Evolutionary conservation across 179 eudicot genomes (phyloP), one percentile per base, ranked within the genome.

Genomic region (Sideroxylon spinosum): DNA sequence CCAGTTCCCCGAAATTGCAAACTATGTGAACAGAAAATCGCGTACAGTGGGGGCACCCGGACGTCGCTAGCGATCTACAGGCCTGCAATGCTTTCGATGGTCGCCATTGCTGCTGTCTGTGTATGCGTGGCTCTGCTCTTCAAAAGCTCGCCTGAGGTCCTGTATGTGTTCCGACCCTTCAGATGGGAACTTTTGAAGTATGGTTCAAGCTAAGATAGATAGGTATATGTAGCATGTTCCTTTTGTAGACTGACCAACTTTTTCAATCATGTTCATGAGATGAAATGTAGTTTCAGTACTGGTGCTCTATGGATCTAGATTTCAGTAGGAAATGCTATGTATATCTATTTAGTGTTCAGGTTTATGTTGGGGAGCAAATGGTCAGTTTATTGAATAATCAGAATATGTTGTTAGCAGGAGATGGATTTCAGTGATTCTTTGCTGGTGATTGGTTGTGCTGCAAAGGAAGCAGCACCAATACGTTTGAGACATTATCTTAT

Each of bases 91-190:
- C 86, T 94, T n/a, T 88, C 98, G 0, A 86, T 94, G 88, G 86
- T 94, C 67, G 84, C 90, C 22, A 85, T 94, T 60, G 97, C 98
- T 14, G 96, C 94, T n/a, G 94, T 91, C 2, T 94, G 98, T 75
- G 97, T 94, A 10, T 91, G 98, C 71, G 93, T 87, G 7, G 97
- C 97, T 76, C 78, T 94, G 85, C 86, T 90, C 67, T 94, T 94
- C 87, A 94, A 91, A 82, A 89, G 92, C 80, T 81, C 83, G n/a
- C 98, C 98, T 44, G 84, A 81, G 68, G 98, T 93, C 76, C 68
- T 81, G 52, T 90, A 82, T 71, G 79, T 86, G 68, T 83, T 86
- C 82, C 79, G 79, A 76, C 91, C 92, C 1, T 91, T 94, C 83
- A 86, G 89, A 64, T 94, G 98, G 98, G 97, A 92, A 53, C 20